Percentiles rank a stretch among this genome's conserved stretches.
Evolutionary conservation across 192 early-diverging fungal genomes (phyloP).

Genomic region (Backusella tuberculispora): DNA sequence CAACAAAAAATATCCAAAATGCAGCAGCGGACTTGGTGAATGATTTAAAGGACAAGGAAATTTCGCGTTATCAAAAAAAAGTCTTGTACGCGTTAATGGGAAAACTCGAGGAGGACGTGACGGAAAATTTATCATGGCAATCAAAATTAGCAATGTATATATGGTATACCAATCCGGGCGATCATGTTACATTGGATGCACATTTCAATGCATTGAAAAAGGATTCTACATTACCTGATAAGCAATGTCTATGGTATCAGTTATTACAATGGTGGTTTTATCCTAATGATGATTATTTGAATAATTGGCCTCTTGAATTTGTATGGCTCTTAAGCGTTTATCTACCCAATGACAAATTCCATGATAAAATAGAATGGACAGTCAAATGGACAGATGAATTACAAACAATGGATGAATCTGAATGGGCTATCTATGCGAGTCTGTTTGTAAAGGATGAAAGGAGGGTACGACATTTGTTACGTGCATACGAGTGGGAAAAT

Average conservation of each 20-base stretch:
- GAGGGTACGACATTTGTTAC: background rate
- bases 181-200: background rate
- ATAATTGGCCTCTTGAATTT: background rate
- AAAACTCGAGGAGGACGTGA: background rate
- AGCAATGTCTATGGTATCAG: background rate
- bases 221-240: background rate
- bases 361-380: background rate
- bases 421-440: background rate
- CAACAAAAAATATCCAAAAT: background rate
- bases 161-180: background rate
- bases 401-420: background rate
- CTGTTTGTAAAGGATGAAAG: background rate
- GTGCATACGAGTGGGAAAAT: background rate
- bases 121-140: background rate
- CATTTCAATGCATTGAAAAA: background rate
- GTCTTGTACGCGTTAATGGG: conserved; percentile 1
- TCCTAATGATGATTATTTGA: background rate
- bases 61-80: background rate
- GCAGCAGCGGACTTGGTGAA: background rate
- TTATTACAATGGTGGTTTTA: background rate
- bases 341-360: background rate
- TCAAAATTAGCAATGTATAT: background rate
- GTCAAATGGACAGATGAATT: background rate
- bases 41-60: background rate
- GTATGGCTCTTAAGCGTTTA: background rate